These are phyloP conservation scores for Desmodesmus armatus DNA, from an alignment of 139 green algal species.

Conservation along the genomic window DNA sequence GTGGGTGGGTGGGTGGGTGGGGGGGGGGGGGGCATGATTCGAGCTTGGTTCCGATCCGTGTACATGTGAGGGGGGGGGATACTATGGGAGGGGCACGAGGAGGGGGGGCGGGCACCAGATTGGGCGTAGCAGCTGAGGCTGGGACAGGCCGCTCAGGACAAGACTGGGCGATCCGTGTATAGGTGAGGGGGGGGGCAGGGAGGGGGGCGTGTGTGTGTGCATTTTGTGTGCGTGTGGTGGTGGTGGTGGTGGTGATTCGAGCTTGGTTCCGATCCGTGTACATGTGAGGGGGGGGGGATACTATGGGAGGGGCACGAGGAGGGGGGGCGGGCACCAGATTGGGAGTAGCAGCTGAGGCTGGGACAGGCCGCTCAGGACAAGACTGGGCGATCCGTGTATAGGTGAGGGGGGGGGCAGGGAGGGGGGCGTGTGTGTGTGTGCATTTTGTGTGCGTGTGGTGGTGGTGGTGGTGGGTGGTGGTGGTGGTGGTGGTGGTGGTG, in stretches of 20 bases:
- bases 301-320: too few species aligned
- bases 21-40: too few species aligned
- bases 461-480: too few species aligned
- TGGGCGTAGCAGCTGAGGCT: slow-evolving; percentile 38
- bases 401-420: neutral
- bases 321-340: neutral
- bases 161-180: neutral
- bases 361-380: slow-evolving; percentile 43
- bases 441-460: too few species aligned
- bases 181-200: neutral
- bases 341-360: slow-evolving; percentile 29
- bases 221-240: too few species aligned
- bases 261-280: neutral
- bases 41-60: too few species aligned
- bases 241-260: neutral
- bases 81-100: slow-evolving; percentile 31
- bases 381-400: neutral
- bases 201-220: neutral
- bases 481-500: neutral
- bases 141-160: slow-evolving; percentile 42
- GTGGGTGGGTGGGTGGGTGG: neutral
- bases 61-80: neutral
- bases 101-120: slow-evolving; percentile 14
- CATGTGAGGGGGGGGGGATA: neutral
- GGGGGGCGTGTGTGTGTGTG: neutral